phyloP scores from a whole-genome alignment of 2,329 filamentous ascomycete species.

The Stagonosporopsis cucurbitacearum region DNA sequence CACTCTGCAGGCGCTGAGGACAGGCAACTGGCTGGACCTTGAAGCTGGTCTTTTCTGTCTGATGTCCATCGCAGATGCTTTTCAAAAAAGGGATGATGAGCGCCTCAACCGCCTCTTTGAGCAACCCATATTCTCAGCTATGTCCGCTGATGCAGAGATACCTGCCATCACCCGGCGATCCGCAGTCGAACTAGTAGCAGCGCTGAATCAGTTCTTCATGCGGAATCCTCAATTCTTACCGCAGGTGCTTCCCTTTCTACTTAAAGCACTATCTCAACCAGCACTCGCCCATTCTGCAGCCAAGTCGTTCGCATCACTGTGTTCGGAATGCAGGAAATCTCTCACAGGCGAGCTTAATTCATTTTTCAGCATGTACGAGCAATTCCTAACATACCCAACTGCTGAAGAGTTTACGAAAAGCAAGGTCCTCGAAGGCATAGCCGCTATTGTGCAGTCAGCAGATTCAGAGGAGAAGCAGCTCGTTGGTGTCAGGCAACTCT shows the following conservation, averaged over 20 bases:
- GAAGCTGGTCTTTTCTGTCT: conserved; percentile 67
- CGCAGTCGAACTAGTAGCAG: conserved; percentile 72
- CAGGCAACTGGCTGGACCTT: conserved; percentile 56
- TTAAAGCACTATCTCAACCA: conserved; percentile 69
- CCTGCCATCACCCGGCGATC: conserved; percentile 71
- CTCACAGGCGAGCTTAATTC: conserved; percentile 70
- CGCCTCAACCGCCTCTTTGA: conserved; percentile 68
- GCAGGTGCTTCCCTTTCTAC: conserved; percentile 74
- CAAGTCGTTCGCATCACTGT: conserved; percentile 75
- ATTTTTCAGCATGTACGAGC: conserved; percentile 74
- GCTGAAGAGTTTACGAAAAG: conserved; percentile 75
- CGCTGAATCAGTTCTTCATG: conserved; percentile 79
- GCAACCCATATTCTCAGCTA: conserved; percentile 63
- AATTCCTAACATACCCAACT: conserved; percentile 64
- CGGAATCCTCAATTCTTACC: conserved; percentile 71
- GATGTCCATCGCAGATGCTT: conserved; percentile 70
- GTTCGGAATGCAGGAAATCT: conserved; percentile 74
- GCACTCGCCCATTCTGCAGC: conserved; percentile 72
- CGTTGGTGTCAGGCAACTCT: conserved; percentile 62
- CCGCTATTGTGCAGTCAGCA: conserved; percentile 76
- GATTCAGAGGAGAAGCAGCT: conserved; percentile 63
- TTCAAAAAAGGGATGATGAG: conserved; percentile 65
- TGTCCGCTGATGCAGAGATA: conserved; percentile 55
- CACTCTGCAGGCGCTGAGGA: conserved; percentile 50
- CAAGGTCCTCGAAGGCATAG: conserved; percentile 74